These are phyloP conservation scores for Triticum monococcum DNA, from an alignment of 176 grass and related monocot species.

Conservation along the genomic window DNA sequence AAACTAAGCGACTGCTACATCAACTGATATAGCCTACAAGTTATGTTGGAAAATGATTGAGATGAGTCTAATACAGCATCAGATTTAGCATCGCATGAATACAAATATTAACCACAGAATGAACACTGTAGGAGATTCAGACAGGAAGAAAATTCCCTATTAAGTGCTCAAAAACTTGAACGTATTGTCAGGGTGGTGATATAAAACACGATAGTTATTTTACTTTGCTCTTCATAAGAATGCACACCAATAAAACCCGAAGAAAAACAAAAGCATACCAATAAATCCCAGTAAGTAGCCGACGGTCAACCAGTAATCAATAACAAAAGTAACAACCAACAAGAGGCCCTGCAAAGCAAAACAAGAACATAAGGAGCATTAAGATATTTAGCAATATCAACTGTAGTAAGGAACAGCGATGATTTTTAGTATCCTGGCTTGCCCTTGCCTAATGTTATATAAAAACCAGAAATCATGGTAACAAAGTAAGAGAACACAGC, in stretches of 20 bases:
- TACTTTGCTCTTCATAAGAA: not conserved
- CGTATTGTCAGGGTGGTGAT: not conserved
- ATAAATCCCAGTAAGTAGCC: conserved; percentile 80
- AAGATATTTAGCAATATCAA: not conserved
- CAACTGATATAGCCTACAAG: not conserved
- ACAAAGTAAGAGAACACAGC: not conserved
- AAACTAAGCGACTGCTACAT: conserved; percentile 6
- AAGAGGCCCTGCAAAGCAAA: conserved; percentile 62
- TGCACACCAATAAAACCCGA: not conserved
- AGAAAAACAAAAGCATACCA: conserved; percentile 54
- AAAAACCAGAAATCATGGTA: conserved; percentile 4
- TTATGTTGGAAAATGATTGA: not conserved
- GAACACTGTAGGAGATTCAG: not conserved
- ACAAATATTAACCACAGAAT: not conserved
- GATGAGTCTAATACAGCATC: not conserved
- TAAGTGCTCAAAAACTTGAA: not conserved
- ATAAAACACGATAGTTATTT: not conserved
- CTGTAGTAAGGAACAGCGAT: not conserved
- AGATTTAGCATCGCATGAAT: not conserved
- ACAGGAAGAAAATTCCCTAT: not conserved
- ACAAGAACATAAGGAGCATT: not conserved
- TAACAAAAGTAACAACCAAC: conserved; percentile 70
- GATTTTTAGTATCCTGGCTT: not conserved
- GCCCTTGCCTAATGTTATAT: not conserved
- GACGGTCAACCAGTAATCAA: conserved; percentile 68